These are phyloP conservation scores for Ambispora gerdemannii DNA, from an alignment of 192 early-diverging fungal genomes.

Conservation along the genomic window DNA sequence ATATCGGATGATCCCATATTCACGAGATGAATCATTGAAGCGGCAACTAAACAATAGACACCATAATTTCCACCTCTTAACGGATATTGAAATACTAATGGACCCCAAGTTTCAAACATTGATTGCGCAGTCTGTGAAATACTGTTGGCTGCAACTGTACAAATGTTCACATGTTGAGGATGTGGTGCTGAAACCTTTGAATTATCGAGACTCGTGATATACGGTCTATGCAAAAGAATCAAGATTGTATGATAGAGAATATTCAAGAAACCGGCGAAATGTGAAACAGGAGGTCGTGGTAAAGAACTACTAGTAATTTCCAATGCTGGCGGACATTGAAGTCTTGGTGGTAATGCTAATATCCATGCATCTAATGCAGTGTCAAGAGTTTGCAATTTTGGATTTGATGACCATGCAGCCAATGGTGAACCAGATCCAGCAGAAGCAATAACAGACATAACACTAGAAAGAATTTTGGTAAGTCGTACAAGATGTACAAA, in stretches of 20 bases:
- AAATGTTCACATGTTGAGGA: slow-evolving; percentile 45
- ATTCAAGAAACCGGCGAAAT: slow-evolving; percentile 53
- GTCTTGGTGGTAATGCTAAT: slow-evolving; percentile 36
- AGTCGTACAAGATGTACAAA: slow-evolving; percentile 26
- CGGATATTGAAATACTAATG: slow-evolving; percentile 45
- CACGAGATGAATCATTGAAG: slow-evolving; percentile 47
- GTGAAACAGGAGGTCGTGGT: slow-evolving; percentile 29
- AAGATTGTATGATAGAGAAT: slow-evolving; percentile 52
- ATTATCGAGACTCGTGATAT: slow-evolving; percentile 31
- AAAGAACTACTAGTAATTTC: slow-evolving; percentile 3
- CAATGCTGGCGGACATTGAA: slow-evolving; percentile 35
- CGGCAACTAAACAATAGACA: slow-evolving; percentile 50
- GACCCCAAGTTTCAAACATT: slow-evolving; percentile 42
- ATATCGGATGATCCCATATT: slow-evolving; percentile 23
- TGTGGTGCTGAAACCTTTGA: slow-evolving; percentile 34
- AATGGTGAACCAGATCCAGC: slow-evolving; percentile 36
- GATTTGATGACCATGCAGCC: slow-evolving; percentile 38
- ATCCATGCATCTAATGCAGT: slow-evolving; percentile 41
- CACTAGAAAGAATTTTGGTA: slow-evolving; percentile 19
- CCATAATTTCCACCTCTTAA: slow-evolving; percentile 51
- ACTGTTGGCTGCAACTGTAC: slow-evolving; percentile 49
- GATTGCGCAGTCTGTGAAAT: slow-evolving; percentile 50
- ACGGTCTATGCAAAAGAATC: slow-evolving; percentile 52
- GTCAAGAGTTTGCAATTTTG: slow-evolving; percentile 40
- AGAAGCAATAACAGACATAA: slow-evolving; percentile 9